A percentile compares a stretch with the other conserved stretches of the same genome.
phyloP scores from a whole-genome alignment of 2,329 filamentous ascomycete species.

The Ophidiomyces ophidiicola region DNA sequence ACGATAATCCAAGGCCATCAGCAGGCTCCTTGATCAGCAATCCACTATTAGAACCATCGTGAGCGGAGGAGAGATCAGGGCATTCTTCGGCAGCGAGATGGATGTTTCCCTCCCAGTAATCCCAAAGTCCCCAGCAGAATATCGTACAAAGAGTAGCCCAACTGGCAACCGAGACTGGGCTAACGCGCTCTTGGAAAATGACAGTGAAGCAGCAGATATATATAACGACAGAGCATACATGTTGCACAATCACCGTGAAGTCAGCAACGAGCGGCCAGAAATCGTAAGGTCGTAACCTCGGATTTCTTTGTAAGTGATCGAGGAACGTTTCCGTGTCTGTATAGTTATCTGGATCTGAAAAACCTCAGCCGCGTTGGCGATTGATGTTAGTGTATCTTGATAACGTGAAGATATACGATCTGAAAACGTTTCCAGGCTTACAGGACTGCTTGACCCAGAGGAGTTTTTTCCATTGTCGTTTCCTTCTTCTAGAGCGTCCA shows the following conservation, averaged over 20 bases:
- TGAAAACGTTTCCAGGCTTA: slow-evolving; percentile 43
- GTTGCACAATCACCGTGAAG: slow-evolving; percentile 91
- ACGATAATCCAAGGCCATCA: slow-evolving; percentile 34
- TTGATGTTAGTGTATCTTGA: neutral
- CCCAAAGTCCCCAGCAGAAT: slow-evolving; percentile 81
- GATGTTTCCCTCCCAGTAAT: slow-evolving; percentile 72
- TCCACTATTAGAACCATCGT: slow-evolving; percentile 32
- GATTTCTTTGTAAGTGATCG: slow-evolving; percentile 89
- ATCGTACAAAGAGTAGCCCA: slow-evolving; percentile 74
- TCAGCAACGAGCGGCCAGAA: slow-evolving; percentile 96
- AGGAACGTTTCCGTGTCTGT: slow-evolving; percentile 95
- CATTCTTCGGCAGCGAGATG: slow-evolving; percentile 37
- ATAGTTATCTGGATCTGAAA: slow-evolving; percentile 87
- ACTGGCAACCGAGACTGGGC: slow-evolving; percentile 75
- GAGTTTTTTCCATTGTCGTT: slow-evolving; percentile 80
- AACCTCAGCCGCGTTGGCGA: too few species aligned
- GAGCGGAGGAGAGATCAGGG: slow-evolving; percentile 7
- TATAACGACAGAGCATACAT: slow-evolving; percentile 87
- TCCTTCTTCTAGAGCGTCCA: slow-evolving; percentile 52
- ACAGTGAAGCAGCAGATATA: slow-evolving; percentile 89
- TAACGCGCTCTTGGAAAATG: slow-evolving; percentile 78
- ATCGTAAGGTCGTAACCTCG: slow-evolving; percentile 84
- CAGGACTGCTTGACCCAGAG: slow-evolving; percentile 96
- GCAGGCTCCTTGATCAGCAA: slow-evolving; percentile 29
- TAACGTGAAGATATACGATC: too few species aligned